Evolutionary conservation across 768 basidiomycete species (phyloP), one percentile per base, ranked within the genome.

Genomic region (Naganishia antarctica): DNA sequence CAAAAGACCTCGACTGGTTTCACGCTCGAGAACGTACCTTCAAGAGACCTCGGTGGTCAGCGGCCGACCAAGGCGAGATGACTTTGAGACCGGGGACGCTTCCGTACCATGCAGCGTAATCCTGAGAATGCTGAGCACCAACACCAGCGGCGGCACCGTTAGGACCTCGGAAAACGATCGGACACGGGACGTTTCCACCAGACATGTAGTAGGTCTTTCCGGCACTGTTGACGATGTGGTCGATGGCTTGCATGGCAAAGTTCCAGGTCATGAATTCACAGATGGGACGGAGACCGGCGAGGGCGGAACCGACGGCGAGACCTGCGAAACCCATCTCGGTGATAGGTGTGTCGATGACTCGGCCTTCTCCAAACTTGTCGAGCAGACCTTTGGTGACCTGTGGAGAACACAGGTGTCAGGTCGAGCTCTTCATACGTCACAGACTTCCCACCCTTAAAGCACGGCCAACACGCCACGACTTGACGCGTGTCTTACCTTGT

Each of bases 181-280:
- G 92, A 81, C 94, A 98, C 12, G 92, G 90, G 18, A 97, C 93
- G 74, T 92, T 97, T 69, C 96, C 96, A 64, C 96, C 96, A 41
- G 96, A 98, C 96, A 99, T 99, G 84, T 99, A 99, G 80, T 97
- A 93, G 4, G 96, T 99, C 83, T 98, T 99, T 66, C 91, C 96
- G 62, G 89, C 96, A n/a, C 96, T 98, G 84, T 99, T 99, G 80
- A 99, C 91, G 68, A 99, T 99, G 76, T 99, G 96, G 81, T 99
- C 96, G 78, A 99, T 98, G 64, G 96, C 93, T 78, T 81, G 78
- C 94, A 98, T 99, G 69, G 94, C 94, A 77, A 99, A 98, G 83
- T 99, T 98, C 83, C 94, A 98, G 16, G 94, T 98, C 94, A 97
- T 98, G 82, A 97, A 99, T 82, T 98, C 94, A 84, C 93, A 97